phyloP scores from a whole-genome alignment of 345 rosid genomes.

The Microthlaspi erraticum region DNA sequence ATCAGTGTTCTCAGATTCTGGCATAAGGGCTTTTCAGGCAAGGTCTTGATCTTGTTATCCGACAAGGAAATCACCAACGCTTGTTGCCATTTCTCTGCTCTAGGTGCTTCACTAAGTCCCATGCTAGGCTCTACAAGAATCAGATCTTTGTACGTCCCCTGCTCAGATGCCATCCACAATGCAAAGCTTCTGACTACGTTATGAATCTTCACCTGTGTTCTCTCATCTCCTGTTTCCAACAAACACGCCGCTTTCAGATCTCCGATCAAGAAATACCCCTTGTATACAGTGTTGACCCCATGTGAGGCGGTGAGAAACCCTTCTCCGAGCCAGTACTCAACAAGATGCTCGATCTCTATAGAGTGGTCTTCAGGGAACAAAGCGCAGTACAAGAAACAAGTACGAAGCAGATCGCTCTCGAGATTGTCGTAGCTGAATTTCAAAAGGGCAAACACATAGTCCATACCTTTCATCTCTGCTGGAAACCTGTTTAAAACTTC shows the following conservation, averaged over 20 bases:
- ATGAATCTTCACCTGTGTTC: constrained; percentile 47
- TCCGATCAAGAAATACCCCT: constrained; percentile 49
- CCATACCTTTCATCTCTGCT: constrained; percentile 52
- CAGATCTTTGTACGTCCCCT: constrained; percentile 39
- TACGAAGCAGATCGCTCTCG: constrained; percentile 46
- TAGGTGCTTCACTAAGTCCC: constrained; percentile 41
- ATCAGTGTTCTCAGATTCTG: constrained; percentile 39
- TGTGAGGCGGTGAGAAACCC: constrained; percentile 43
- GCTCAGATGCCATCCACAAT: constrained; percentile 43
- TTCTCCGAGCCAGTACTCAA: constrained; percentile 56
- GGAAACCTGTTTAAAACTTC: constrained; percentile 47
- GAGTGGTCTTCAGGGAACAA: constrained; percentile 52
- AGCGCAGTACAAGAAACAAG: constrained; percentile 57
- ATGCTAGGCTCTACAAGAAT: constrained; percentile 39
- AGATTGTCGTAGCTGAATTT: constrained; percentile 55
- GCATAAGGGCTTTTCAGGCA: constrained; percentile 47
- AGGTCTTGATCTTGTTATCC: constrained; percentile 50
- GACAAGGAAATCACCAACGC: constrained; percentile 50
- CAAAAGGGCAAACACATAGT: constrained; percentile 50
- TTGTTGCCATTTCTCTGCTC: constrained; percentile 42
- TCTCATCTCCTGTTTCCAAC: constrained; percentile 41
- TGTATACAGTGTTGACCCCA: constrained; percentile 35
- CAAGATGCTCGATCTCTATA: constrained; percentile 48
- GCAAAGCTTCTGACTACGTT: constrained; percentile 47
- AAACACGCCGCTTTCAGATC: constrained; percentile 43